Percentiles rank a stretch among this genome's conserved stretches.
Evolutionary conservation across 1,284 basidiomycete species (phyloP).

Genomic region (Fomitopsis palustris): DNA sequence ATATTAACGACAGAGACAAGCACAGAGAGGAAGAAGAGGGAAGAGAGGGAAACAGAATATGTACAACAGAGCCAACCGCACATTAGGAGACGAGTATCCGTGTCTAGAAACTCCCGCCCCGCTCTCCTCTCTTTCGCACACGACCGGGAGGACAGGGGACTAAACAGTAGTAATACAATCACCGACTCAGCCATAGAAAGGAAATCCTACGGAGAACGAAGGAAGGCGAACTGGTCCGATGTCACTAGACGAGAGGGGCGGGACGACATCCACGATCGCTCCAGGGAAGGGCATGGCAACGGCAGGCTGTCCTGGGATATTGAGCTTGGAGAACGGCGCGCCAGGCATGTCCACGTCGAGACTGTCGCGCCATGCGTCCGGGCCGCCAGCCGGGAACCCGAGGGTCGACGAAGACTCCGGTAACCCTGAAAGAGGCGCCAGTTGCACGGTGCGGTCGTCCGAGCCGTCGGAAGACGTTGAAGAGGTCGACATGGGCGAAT

Average conservation of each 20-base stretch:
- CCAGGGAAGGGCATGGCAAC: background rate
- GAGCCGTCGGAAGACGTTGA: constrained; percentile 28
- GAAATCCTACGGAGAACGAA: constrained; percentile 18
- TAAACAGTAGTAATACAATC: constrained; percentile 12
- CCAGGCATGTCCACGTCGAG: background rate
- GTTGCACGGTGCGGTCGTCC: constrained; percentile 30
- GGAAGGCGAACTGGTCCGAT: background rate
- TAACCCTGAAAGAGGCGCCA: constrained; percentile 25
- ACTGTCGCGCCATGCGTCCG: constrained; percentile 7
- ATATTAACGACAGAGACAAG: background rate
- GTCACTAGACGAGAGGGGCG: background rate
- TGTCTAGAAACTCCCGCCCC: constrained; percentile 13
- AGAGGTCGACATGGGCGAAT: constrained; percentile 29
- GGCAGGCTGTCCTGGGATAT: background rate
- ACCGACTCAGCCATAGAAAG: constrained; percentile 6
- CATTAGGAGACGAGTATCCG: constrained; percentile 8
- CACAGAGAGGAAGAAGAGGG: background rate
- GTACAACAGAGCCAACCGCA: background rate
- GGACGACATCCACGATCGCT: background rate
- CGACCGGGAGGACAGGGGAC: constrained; percentile 23
- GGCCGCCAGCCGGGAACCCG: constrained; percentile 6
- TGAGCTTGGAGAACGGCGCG: background rate
- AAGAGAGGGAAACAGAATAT: background rate
- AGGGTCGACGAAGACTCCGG: constrained; percentile 17
- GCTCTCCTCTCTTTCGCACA: constrained; percentile 24